Evolutionary conservation across 2,329 filamentous ascomycete species (phyloP).

Genomic region (Xylariaceae sp.): DNA sequence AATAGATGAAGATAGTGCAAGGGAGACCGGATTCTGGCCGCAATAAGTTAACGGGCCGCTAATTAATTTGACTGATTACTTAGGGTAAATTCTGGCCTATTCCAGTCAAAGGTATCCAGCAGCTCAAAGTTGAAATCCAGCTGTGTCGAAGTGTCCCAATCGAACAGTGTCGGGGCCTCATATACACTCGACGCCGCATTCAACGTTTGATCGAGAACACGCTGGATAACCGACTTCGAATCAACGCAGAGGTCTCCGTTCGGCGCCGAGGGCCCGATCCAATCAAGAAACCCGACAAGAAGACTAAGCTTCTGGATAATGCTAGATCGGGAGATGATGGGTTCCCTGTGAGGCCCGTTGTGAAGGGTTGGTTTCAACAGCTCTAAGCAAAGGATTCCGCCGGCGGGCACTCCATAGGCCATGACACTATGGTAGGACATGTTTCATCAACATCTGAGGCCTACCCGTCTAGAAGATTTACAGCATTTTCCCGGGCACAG

Average conservation of each 20-base stretch:
- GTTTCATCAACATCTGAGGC: not conserved
- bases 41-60: too few species aligned
- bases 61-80: conserved; percentile 28
- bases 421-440: conserved; percentile 42
- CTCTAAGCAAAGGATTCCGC: conserved; percentile 54
- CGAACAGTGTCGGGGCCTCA: conserved; percentile 29
- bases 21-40: too few species aligned
- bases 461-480: not conserved
- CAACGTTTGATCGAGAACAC: conserved; percentile 53
- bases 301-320: conserved; percentile 57
- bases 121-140: conserved; percentile 51
- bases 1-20: too few species aligned
- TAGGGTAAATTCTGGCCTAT: conserved; percentile 33
- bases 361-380: conserved; percentile 47
- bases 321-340: conserved; percentile 47
- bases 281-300: conserved; percentile 54
- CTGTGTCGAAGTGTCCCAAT: conserved; percentile 41
- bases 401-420: conserved; percentile 52
- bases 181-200: conserved; percentile 39
- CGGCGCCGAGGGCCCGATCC: conserved; percentile 51
- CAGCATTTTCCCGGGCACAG: not conserved
- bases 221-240: conserved; percentile 52
- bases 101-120: conserved; percentile 53
- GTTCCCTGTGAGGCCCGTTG: conserved; percentile 36
- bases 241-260: conserved; percentile 52